Evolutionary conservation across 345 rosid species (phyloP).

Genomic region (Chamaenerion angustifolium): DNA sequence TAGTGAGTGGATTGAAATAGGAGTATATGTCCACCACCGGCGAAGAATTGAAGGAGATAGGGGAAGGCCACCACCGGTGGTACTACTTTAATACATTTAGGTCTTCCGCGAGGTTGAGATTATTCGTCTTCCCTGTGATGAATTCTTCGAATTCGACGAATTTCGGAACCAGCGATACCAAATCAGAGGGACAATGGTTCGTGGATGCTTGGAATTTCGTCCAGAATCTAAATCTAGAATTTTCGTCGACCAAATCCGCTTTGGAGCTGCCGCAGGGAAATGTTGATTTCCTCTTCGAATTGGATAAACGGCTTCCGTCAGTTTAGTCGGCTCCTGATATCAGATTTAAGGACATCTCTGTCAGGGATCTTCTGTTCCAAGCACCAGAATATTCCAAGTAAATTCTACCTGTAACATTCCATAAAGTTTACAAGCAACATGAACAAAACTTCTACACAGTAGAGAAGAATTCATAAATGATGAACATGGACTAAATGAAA

Average conservation of each 20-base stretch:
- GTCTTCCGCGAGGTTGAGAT: constrained; percentile 34
- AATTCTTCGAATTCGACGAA: constrained; percentile 9
- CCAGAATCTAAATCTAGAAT: constrained; percentile 25
- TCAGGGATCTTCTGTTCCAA: too few species aligned
- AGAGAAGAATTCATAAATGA: too few species aligned
- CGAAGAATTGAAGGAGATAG: too few species aligned
- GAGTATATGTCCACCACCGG: too few species aligned
- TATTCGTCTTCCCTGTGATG: constrained; percentile 29
- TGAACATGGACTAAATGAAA: too few species aligned
- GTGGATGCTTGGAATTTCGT: constrained; percentile 40
- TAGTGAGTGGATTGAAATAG: too few species aligned
- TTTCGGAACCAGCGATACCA: constrained; percentile 14
- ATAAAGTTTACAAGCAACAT: too few species aligned
- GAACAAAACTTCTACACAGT: too few species aligned
- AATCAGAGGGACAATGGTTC: constrained; percentile 44
- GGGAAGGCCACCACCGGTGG: too few species aligned
- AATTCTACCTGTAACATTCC: too few species aligned
- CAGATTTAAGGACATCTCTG: constrained; percentile 15
- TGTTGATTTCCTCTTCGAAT: constrained; percentile 36
- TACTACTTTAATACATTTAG: too few species aligned
- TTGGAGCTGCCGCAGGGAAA: constrained; percentile 12
- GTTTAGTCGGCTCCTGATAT: constrained; percentile 14
- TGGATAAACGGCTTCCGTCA: constrained; percentile 28
- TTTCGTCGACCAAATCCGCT: constrained; percentile 17
- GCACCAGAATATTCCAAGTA: too few species aligned